Base-by-base conservation (phyloP, 805 yeast species). In the Candida maesae region DNA sequence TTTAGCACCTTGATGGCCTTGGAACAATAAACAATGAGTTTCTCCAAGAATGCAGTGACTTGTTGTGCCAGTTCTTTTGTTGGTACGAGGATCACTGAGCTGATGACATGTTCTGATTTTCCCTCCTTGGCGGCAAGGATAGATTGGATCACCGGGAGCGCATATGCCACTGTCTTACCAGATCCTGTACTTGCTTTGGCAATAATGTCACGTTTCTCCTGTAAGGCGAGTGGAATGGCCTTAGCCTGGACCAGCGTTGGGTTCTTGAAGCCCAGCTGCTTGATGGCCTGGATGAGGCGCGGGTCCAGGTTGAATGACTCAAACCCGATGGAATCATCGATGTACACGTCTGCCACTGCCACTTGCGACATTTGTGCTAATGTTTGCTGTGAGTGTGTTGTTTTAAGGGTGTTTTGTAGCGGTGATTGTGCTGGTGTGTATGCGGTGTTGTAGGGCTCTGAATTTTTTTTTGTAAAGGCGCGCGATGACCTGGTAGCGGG, bases 141-240 rank as follows among this genome's bases (percentile, higher is more conserved):
- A 30, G 79, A 74, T 61, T 93, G 95, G 30, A 93, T 62, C 14
- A 93, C 81, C 6, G 99, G 99, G 36, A 91, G 74, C 48, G 83
- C 65, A 59, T 91, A 91, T 2, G 97, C 95, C 10, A 87, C 85
- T 0, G 98, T 91, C 63, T 91, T 91, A 50, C 98, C 98, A 8
- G 96, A 84, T 4, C 99, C 99, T 0, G 99, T 91, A 19, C 87
- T 79, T 6, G 98, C 96, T 59, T 85, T 81, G 28, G 97, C 97
- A 35, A 91, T 83, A 49, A 91, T 84, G 60, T 91, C 97, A 66
- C 89, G 82, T 58, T 83, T 85, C 51, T 91, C 93, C 49, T 87
- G 84, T 39, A 93, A 65, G 1, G 99, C 96, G 36, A 93, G 67
- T 32, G 95, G 96, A 45, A 93, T 87, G n/a, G 96, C 84, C 58